Evolutionary conservation across 192 early-diverging fungal genomes (phyloP).

Genomic region (Rhizophlyctis rosea): DNA sequence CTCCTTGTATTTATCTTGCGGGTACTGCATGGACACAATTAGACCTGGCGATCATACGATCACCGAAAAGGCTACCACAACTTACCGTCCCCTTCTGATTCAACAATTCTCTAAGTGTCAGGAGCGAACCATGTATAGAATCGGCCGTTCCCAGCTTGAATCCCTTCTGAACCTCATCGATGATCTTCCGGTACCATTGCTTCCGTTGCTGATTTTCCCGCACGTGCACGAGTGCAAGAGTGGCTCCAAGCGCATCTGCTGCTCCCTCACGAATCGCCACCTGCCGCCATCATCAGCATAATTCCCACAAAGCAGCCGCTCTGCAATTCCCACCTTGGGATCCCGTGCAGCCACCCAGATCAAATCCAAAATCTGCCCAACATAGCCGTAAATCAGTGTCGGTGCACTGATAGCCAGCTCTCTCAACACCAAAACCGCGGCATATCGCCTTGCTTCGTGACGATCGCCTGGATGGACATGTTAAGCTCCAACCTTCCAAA

Average conservation of each 20-base stretch:
- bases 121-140: conserved; percentile 79
- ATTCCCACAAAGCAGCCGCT: not conserved
- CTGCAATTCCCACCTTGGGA: conserved; percentile 45
- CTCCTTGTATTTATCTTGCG: conserved; percentile 72
- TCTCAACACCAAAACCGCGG: conserved; percentile 73
- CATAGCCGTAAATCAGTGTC: conserved; percentile 76
- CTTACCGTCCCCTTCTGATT: conserved; percentile 73
- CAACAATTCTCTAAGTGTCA: conserved; percentile 78
- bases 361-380: conserved; percentile 76
- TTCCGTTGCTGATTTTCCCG: conserved; percentile 64
- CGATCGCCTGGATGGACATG: conserved; percentile 57
- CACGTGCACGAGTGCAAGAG: conserved; percentile 72
- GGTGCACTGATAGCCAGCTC: conserved; percentile 76
- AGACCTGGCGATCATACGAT: conserved; percentile 1
- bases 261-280: conserved; percentile 77
- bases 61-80: conserved; percentile 1
- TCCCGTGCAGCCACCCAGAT: conserved; percentile 85
- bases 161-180: conserved; percentile 76
- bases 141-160: conserved; percentile 70
- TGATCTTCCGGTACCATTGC: conserved; percentile 74
- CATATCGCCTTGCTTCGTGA: conserved; percentile 73
- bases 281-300: conserved; percentile 18
- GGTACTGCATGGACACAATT: conserved; percentile 57
- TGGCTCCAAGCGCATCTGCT: conserved; percentile 73
- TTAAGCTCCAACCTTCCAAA: not conserved